Base-by-base conservation (phyloP, 23 red algal species). In the Cyanidium caldarium region DNA sequence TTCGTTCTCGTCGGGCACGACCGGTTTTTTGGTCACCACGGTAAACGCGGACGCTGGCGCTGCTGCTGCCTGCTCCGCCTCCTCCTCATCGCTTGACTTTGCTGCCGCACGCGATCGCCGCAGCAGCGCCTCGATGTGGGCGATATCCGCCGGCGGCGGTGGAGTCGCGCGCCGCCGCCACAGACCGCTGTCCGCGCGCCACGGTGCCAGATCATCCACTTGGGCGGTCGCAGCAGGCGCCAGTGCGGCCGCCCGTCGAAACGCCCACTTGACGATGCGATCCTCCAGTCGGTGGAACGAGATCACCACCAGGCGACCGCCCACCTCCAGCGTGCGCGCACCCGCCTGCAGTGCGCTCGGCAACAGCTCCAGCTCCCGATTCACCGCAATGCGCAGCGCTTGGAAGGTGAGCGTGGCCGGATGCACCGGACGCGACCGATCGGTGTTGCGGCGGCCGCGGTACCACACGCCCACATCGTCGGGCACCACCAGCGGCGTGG, bases 371-470 rank as follows among this genome's bases (percentile, higher is more conserved):
- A 88, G 44, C 72, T 98, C 92, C n/a, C 39, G 65, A 82, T 98
- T 98, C 36, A 87, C 84, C 21, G 69, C 78, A 30, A 98, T 88
- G 33, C 92, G 79, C 46, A 98, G 58, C 46, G 92, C 83, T 58
- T 98, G 92, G 70, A 98, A 98, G 38, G 70, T 72, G 35, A 85
- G 75, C 44, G 92, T 98, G 33, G 92, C 92, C 28, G 92, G 92
- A 65, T 98, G 92, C 25, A 88, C 40, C 2, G 30, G 19, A 15
- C 26, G 3, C 10, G 28, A 29, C 1, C 51, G 37, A 15, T 72
- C 68, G 41, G 40, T 68, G 34, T 79, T 80, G 28, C 44, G 36
- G 26, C 45, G 33, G 33, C 70, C 16, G 57, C 68, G 75, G 23
- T 71, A 56, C 58, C 73, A 75, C 13, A 73, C 69, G 33, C 78